A percentile compares a stretch with the other conserved stretches of the same genome.
Evolutionary conservation across 352 stramenopile genomes (phyloP).

Genomic region (Globisporangium viniferum): DNA sequence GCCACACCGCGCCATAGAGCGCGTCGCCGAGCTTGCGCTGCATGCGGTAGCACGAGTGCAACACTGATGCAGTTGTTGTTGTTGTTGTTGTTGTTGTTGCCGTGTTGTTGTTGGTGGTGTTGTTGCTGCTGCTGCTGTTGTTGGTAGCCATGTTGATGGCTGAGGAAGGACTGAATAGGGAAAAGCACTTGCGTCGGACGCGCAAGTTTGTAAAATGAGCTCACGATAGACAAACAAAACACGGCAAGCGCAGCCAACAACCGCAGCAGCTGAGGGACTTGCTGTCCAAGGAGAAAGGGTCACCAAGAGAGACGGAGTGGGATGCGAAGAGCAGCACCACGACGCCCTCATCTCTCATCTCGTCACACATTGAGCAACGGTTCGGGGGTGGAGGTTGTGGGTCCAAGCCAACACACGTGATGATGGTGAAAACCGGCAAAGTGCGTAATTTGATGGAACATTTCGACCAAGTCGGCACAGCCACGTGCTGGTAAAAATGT

Average conservation of each 20-base stretch:
- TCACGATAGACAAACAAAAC: neutral
- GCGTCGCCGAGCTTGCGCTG: slow-evolving; percentile 28
- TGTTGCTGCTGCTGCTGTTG: neutral
- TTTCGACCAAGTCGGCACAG: too few species aligned
- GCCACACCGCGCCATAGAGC: slow-evolving; percentile 40
- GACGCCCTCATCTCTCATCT: neutral
- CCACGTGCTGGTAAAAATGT: too few species aligned
- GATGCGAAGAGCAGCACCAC: neutral
- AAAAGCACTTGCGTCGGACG: neutral
- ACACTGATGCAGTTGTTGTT: neutral
- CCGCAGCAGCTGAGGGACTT: neutral
- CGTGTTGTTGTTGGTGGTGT: neutral
- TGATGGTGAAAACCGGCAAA: too few species aligned
- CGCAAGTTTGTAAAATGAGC: neutral
- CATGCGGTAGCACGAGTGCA: slow-evolving; percentile 22
- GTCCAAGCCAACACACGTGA: too few species aligned
- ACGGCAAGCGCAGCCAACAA: neutral
- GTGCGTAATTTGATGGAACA: too few species aligned
- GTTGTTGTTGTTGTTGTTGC: neutral
- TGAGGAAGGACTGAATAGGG: neutral
- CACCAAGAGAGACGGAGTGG: neutral
- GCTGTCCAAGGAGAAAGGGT: neutral
- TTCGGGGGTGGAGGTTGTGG: neutral
- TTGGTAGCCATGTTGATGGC: neutral
- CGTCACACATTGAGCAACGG: neutral